These are phyloP conservation scores for Heterobasidion annosum DNA, from an alignment of 1,284 basidiomycete genomes.

Conservation along the genomic window DNA sequence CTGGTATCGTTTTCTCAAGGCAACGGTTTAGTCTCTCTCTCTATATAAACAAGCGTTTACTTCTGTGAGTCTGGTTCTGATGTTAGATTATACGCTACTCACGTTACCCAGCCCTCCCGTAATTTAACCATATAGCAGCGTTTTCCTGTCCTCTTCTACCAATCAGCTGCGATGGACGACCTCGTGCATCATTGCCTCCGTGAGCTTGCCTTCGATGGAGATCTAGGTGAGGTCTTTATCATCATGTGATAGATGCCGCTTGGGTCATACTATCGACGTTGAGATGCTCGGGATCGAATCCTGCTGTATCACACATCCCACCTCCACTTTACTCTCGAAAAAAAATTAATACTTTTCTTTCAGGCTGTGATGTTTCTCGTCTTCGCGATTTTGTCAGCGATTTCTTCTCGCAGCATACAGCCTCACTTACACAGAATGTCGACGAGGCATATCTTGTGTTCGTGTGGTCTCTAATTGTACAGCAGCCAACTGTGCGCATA, in stretches of 20 bases:
- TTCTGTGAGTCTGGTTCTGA: background rate
- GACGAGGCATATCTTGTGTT: slow-evolving; percentile 75
- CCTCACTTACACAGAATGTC: slow-evolving; percentile 39
- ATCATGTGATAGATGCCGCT: slow-evolving; percentile 64
- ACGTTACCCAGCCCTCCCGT: too few relatives aligned
- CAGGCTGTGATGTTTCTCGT: slow-evolving; percentile 65
- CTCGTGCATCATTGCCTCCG: slow-evolving; percentile 67
- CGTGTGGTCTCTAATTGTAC: slow-evolving; percentile 70
- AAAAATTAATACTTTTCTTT: slow-evolving; percentile 3
- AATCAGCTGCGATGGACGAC: slow-evolving; percentile 47
- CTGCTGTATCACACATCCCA: background rate
- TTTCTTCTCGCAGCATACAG: slow-evolving; percentile 37
- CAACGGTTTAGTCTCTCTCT: too few relatives aligned
- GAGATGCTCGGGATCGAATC: slow-evolving; percentile 23
- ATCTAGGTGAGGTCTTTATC: slow-evolving; percentile 45
- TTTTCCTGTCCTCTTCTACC: background rate
- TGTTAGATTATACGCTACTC: slow-evolving; percentile 7
- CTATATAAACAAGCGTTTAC: background rate
- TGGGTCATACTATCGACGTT: background rate
- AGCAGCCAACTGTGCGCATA: slow-evolving; percentile 62
- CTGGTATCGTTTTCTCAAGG: too few relatives aligned
- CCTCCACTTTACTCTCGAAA: background rate
- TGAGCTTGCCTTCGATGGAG: slow-evolving; percentile 78
- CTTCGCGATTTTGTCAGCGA: slow-evolving; percentile 58
- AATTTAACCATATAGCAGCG: background rate